Conservation (phyloP, 306 rosid genomes). For the Argentina anserina region DNA sequence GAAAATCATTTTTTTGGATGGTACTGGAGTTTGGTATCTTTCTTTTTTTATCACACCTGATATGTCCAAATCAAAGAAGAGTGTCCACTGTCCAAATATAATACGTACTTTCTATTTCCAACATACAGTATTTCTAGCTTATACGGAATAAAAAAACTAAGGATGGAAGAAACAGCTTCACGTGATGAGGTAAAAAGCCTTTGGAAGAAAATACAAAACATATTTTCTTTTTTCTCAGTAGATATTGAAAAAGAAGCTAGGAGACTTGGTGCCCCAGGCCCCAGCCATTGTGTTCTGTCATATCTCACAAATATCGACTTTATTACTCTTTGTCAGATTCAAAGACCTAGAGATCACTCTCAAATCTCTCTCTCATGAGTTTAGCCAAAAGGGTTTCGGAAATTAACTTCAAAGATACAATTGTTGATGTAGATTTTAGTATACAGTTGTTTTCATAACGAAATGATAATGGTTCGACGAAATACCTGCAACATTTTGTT, state of each 20-base stretch:
- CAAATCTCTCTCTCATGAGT: neutral
- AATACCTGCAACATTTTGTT: constrained; percentile 86
- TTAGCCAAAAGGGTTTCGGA: neutral
- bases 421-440: neutral
- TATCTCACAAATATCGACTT: constrained; percentile 7
- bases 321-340: neutral
- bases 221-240: neutral
- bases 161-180: constrained; percentile 44
- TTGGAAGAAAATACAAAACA: neutral
- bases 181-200: constrained; percentile 30
- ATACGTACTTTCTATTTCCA: neutral
- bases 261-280: neutral
- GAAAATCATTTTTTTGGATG: neutral
- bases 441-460: neutral
- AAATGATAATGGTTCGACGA: neutral
- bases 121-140: neutral
- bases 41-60: constrained; percentile 6
- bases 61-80: constrained; percentile 6
- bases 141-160: neutral
- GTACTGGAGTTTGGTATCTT: constrained; percentile 6
- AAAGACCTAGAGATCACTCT: neutral
- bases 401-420: neutral
- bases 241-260: neutral
- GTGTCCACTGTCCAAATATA: constrained; percentile 5
- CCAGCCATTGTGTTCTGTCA: neutral